Conservation (phyloP, 2,329 filamentous ascomycete species). For the Coniochaeta hoffmannii region DNA sequence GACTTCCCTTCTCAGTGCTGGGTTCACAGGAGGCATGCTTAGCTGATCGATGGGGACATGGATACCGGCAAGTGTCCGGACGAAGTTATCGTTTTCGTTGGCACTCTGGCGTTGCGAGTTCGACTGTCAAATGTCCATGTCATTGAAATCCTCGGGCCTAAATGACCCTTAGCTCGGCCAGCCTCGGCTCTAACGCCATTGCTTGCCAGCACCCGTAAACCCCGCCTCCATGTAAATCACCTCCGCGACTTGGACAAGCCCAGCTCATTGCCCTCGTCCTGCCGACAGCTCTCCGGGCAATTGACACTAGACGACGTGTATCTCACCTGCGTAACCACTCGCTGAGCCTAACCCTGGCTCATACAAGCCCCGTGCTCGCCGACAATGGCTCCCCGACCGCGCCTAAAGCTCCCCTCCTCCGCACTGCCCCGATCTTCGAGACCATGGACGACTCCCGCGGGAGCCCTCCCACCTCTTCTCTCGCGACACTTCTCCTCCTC, state of each 20-base stretch:
- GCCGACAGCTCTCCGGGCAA: not conserved
- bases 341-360: not conserved
- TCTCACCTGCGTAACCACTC: not conserved
- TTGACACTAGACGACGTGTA: not conserved
- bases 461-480: not conserved
- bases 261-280: not conserved
- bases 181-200: conserved; percentile 14
- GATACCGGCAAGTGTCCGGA: not conserved
- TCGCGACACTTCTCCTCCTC: conserved; percentile 6
- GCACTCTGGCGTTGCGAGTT: not conserved
- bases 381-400: conserved; percentile 18
- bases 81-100: no score
- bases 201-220: not conserved
- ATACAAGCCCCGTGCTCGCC: no score
- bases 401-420: conserved; percentile 6
- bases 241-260: not conserved
- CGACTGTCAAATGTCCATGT: not conserved
- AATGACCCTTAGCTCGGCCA: not conserved
- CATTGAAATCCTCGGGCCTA: not conserved
- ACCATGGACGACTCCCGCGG: not conserved
- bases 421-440: conserved; percentile 2
- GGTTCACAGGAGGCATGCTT: conserved; percentile 32
- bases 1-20: conserved; percentile 65
- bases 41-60: not conserved
- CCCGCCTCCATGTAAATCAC: not conserved